Evolutionary conservation across 1,284 basidiomycete genomes (phyloP).

Genomic region (Cryptococcus jaspeensis): DNA sequence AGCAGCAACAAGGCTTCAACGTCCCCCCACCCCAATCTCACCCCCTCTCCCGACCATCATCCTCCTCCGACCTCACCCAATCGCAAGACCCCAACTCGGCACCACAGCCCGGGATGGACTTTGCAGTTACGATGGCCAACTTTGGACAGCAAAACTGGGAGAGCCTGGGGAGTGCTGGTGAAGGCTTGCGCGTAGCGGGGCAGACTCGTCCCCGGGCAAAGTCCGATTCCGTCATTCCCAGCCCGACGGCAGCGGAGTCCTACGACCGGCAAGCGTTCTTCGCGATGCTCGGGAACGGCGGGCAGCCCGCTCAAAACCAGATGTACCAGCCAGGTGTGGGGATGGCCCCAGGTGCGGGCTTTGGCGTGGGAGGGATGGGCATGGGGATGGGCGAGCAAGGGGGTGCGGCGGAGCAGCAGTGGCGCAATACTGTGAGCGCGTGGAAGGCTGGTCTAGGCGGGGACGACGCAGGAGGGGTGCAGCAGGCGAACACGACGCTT

Average conservation of each 20-base stretch:
- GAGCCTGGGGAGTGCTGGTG: background rate
- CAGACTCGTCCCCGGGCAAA: constrained; percentile 37
- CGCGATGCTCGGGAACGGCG: constrained; percentile 21
- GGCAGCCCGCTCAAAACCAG: background rate
- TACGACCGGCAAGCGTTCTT: constrained; percentile 40
- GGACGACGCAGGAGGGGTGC: background rate
- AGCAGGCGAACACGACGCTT: constrained; percentile 22
- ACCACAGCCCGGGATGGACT: constrained; percentile 12
- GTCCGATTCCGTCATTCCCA: constrained; percentile 43
- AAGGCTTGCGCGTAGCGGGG: constrained; percentile 6
- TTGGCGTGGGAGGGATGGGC: background rate
- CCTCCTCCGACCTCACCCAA: constrained; percentile 14
- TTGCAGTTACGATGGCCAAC: constrained; percentile 16
- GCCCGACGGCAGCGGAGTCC: constrained; percentile 15
- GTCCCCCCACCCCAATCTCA: constrained; percentile 16
- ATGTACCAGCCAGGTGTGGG: background rate
- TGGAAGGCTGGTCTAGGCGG: constrained; percentile 23
- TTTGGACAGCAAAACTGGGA: constrained; percentile 11
- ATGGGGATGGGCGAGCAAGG: too few relatives aligned
- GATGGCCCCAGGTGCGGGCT: background rate
- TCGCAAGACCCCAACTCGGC: background rate
- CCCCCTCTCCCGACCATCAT: constrained; percentile 4
- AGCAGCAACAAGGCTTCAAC: constrained; percentile 13
- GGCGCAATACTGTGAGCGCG: constrained; percentile 25
- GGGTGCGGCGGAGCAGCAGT: constrained; percentile 9